A percentile compares a stretch with the other conserved stretches of the same genome.
These are phyloP conservation scores for Neurospora sp. DNA, from an alignment of 495 filamentous ascomycete species.

Conservation along the genomic window DNA sequence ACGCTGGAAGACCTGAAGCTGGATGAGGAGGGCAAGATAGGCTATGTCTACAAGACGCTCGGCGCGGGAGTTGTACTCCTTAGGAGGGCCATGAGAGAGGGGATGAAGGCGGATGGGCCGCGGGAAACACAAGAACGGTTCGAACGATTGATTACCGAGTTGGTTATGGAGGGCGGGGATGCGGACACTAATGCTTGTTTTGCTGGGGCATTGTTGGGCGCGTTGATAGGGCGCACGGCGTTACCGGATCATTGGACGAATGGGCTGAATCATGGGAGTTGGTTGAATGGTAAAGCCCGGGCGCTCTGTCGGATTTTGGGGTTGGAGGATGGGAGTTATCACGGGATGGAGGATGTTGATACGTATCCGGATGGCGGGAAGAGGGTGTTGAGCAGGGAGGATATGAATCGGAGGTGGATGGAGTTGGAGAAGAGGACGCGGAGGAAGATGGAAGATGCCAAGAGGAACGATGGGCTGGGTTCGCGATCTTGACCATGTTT, in stretches of 20 bases:
- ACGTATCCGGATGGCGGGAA: conserved; percentile 21
- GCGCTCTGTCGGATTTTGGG: conserved; percentile 19
- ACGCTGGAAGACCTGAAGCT: conserved; percentile 26
- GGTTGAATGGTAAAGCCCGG: conserved; percentile 29
- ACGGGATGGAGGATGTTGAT: conserved; percentile 19
- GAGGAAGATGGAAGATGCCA: conserved; percentile 13
- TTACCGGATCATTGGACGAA: conserved; percentile 34
- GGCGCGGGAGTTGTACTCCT: conserved; percentile 30
- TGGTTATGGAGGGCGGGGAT: conserved; percentile 39
- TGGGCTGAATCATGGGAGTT: conserved; percentile 29
- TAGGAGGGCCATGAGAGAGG: conserved; percentile 22
- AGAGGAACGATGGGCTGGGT: too few species aligned
- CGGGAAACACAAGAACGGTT: conserved; percentile 17
- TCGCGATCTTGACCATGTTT: too few species aligned
- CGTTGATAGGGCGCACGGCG: conserved; percentile 27
- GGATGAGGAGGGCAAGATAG: conserved; percentile 29
- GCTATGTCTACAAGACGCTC: conserved; percentile 42
- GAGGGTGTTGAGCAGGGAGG: conserved; percentile 12
- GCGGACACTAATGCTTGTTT: conserved; percentile 42
- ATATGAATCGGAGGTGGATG: conserved; percentile 25
- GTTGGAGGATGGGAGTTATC: conserved; percentile 16
- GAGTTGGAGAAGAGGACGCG: conserved; percentile 14
- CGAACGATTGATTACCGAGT: conserved; percentile 30
- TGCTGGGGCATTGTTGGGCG: conserved; percentile 35
- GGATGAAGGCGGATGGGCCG: neutral